phyloP scores from a whole-genome alignment of 306 rosid genomes.

The Malus fusca region DNA sequence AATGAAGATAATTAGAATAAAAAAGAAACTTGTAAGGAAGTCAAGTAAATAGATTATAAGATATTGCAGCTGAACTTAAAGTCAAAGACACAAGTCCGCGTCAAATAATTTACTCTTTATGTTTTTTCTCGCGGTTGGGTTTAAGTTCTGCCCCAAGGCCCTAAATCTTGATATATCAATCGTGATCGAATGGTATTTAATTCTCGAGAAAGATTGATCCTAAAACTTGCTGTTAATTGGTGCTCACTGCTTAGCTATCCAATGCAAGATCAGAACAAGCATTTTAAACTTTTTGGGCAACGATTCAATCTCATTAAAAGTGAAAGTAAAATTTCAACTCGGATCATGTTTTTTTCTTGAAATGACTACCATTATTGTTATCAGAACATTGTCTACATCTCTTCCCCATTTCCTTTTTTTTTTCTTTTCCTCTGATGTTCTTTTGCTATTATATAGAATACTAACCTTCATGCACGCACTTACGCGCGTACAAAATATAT shows the following conservation, averaged over 20 bases:
- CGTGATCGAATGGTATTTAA: not conserved
- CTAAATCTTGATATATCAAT: too few species aligned
- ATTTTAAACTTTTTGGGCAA: not conserved
- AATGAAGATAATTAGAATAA: not conserved
- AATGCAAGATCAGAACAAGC: not conserved
- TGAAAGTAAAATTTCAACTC: not conserved
- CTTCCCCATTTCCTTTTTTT: not conserved
- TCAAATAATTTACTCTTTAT: not conserved
- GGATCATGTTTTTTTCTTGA: not conserved
- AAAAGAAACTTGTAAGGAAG: too few species aligned
- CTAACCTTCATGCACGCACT: too few species aligned
- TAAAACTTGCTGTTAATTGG: not conserved
- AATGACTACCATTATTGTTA: not conserved
- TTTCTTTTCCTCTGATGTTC: not conserved
- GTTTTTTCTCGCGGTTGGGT: not conserved
- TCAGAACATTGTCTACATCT: not conserved
- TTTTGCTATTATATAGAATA: not conserved
- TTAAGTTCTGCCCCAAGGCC: not conserved
- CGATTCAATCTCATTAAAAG: not conserved
- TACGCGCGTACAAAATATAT: too few species aligned
- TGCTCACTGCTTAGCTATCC: not conserved
- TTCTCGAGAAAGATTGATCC: too few species aligned
- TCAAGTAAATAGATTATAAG: not conserved
- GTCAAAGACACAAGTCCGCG: not conserved
- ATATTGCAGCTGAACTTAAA: not conserved